A percentile compares a stretch with the other conserved stretches of the same genome.
phyloP scores from a whole-genome alignment of 1,284 basidiomycete species.

The Tylopilus orsonianus region DNA sequence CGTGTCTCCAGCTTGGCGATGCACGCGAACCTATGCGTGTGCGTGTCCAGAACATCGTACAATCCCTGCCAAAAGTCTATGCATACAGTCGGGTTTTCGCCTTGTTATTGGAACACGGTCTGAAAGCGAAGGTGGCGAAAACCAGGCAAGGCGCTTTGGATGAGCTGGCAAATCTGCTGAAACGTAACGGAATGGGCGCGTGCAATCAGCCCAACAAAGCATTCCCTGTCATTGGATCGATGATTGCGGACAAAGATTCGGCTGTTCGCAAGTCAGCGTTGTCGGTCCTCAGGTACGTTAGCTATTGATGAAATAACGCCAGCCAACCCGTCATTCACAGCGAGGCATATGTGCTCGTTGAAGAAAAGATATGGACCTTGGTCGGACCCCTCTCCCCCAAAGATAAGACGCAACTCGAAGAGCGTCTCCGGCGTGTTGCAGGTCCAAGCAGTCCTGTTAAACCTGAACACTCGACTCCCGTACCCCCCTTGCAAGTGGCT shows the following conservation, averaged over 20 bases:
- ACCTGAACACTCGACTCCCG: constrained; percentile 38
- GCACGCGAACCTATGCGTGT: constrained; percentile 72
- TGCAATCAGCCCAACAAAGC: constrained; percentile 78
- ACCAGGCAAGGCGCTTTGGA: constrained; percentile 84
- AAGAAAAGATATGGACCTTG: constrained; percentile 82
- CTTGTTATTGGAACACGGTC: constrained; percentile 80
- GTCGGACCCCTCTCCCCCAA: constrained; percentile 80
- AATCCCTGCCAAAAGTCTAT: constrained; percentile 76
- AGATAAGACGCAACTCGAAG: constrained; percentile 90
- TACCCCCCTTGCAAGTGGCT: constrained; percentile 44
- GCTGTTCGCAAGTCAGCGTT: constrained; percentile 84
- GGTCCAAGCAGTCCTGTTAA: constrained; percentile 58
- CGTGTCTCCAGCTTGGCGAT: constrained; percentile 65
- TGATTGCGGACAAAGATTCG: constrained; percentile 88
- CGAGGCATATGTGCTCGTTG: constrained; percentile 80
- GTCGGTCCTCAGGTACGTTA: constrained; percentile 62
- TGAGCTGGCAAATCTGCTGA: constrained; percentile 76
- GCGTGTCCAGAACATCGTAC: constrained; percentile 72
- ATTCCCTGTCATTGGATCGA: constrained; percentile 75
- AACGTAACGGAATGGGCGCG: constrained; percentile 80
- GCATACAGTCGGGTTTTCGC: constrained; percentile 91
- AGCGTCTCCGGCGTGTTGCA: constrained; percentile 80
- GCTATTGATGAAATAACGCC: constrained; percentile 3
- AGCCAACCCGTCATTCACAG: constrained; percentile 38
- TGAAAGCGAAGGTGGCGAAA: constrained; percentile 88